Conservation (phyloP, 257 asterid genomes). For the Solanum microdontum region DNA sequence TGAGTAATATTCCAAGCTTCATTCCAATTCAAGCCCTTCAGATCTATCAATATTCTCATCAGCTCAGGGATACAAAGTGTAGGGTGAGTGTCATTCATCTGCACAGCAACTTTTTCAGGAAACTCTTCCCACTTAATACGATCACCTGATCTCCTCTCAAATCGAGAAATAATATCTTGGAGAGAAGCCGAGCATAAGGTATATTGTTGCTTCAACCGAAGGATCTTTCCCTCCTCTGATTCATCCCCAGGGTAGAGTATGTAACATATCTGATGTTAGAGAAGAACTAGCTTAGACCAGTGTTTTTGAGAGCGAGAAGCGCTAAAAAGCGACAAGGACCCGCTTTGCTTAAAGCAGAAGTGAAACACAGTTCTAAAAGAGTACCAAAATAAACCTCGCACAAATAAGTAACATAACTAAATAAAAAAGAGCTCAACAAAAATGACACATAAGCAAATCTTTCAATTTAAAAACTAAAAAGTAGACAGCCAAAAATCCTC, state of each 20-base stretch:
- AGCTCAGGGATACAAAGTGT: conserved; percentile 81
- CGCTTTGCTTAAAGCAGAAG: neutral
- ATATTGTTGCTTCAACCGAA: conserved; percentile 75
- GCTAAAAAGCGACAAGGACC: neutral
- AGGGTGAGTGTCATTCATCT: conserved; percentile 92
- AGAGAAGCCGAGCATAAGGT: conserved; percentile 87
- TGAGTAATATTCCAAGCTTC: conserved; percentile 76
- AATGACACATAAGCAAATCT: neutral
- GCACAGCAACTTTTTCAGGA: conserved; percentile 88
- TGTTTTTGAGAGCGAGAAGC: neutral
- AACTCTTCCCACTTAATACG: conserved; percentile 58
- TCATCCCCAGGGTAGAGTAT: conserved; percentile 83
- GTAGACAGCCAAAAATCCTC: neutral
- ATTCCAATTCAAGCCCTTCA: conserved; percentile 69
- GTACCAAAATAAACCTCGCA: neutral
- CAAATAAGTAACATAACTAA: neutral
- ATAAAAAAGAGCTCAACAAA: neutral
- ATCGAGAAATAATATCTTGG: conserved; percentile 70
- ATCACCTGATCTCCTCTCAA: conserved; percentile 64
- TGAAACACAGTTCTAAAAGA: neutral
- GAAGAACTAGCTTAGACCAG: neutral
- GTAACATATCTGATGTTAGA: conserved; percentile 54
- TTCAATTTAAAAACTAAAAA: neutral
- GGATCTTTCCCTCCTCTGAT: conserved; percentile 59
- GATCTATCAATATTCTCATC: conserved; percentile 73